Evolutionary conservation across 2,329 filamentous ascomycete genomes (phyloP).

Genomic region (Trichophyton schoenleinii): DNA sequence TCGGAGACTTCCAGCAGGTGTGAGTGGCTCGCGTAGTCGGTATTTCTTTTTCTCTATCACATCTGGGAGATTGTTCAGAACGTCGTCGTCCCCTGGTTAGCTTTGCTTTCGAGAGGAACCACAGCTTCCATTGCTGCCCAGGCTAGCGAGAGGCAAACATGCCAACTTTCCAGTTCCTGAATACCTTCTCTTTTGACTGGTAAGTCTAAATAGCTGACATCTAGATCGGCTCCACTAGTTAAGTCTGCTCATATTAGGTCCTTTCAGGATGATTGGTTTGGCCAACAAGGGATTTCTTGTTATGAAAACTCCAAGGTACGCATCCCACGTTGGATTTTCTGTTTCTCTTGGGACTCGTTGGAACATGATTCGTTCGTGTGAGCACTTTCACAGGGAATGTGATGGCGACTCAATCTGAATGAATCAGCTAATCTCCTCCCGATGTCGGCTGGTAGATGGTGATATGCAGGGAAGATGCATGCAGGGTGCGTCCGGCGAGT

Average conservation of each 20-base stretch:
- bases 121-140: neutral
- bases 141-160: neutral
- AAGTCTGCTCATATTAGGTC: neutral
- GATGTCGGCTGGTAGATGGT: neutral
- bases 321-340: neutral
- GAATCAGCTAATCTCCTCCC: neutral
- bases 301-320: neutral
- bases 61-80: neutral
- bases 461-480: neutral
- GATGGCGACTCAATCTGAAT: neutral
- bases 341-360: neutral
- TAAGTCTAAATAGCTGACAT: neutral
- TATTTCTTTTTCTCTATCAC: neutral
- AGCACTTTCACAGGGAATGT: neutral
- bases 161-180: neutral
- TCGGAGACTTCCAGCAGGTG: neutral
- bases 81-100: neutral
- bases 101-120: neutral
- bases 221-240: slow-evolving; percentile 1
- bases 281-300: neutral
- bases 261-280: neutral
- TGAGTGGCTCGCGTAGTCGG: neutral
- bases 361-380: neutral
- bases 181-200: too few relatives aligned
- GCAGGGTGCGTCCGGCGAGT: neutral